Conservation (phyloP, 2,329 filamentous ascomycete species). For the Hymenoscyphus infarciens region DNA sequence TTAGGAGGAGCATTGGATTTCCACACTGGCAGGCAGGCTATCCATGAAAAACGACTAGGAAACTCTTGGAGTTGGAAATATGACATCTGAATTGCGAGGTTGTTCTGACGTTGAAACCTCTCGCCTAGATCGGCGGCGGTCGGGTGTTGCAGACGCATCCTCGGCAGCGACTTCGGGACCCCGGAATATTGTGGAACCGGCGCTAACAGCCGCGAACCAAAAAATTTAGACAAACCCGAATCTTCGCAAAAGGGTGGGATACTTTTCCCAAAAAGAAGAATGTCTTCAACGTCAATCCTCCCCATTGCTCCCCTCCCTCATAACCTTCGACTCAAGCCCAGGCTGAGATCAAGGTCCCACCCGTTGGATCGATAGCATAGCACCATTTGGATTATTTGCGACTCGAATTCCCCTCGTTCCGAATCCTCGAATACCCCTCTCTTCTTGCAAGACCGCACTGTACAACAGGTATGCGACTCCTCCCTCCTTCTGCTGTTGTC, state of each 20-base stretch:
- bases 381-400: not conserved
- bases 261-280: conserved; percentile 4
- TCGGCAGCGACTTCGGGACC: not conserved
- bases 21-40: too few relatives aligned
- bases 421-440: not conserved
- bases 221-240: not conserved
- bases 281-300: not conserved
- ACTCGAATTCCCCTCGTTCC: not conserved
- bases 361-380: not conserved
- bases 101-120: too few relatives aligned
- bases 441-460: not conserved
- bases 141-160: too few relatives aligned
- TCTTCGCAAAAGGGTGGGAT: conserved; percentile 8
- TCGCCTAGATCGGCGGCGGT: too few relatives aligned
- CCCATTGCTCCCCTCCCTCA: conserved; percentile 1
- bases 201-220: not conserved
- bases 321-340: conserved; percentile 5
- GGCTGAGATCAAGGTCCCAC: not conserved
- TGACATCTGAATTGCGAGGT: too few relatives aligned
- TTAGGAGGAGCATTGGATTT: too few relatives aligned
- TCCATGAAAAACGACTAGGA: too few relatives aligned
- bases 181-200: not conserved
- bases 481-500: not conserved
- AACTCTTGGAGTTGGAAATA: too few relatives aligned
- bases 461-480: not conserved